Evolutionary conservation across 345 rosid species (phyloP), one percentile per base, ranked within the genome.

Genomic region (Aurinia saxatilis): DNA sequence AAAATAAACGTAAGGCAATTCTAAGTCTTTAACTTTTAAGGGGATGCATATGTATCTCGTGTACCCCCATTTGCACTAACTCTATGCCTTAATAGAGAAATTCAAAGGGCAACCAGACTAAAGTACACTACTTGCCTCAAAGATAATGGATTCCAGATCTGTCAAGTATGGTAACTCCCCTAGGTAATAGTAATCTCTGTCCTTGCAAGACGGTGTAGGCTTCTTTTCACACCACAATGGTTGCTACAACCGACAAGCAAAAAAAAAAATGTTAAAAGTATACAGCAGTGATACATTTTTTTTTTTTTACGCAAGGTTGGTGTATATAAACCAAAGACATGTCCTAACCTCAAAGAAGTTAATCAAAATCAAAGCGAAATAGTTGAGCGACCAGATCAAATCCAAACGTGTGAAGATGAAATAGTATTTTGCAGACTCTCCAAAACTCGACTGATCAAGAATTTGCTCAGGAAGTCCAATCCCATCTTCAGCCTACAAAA

Each of bases 111-210:
- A 40, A 45, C 3, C 60, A 61, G 50, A 36, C 18, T 15, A 13
- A 2, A 47, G 21, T 21, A 39, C 23, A 40, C 37, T 18, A 42
- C 54, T 63, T 78, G 76, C 99, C 99, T 90, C 99, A 66, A 27
- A 87, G n/a, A 82, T 68, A 63, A 93, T 73, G 65, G 97, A 75
- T 78, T 79, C 91, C 49, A 76, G 23, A 47, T 72, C 38, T 14
- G 85, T 87, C 74, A 93, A 78, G 81, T 87, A 93, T 0, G 97
- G 99, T 80, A 93, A 75, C 78, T 90, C 83, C 4, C 99, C 99
- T 4, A 93, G 85, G 73, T 74, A 93, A 74, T 58, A 90, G 73
- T 84, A 87, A 1, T 78, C 90, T 49, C 91, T 82, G 56, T 87
- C 88, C 33, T 62, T 66, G 75, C 99, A 93, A 55, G 91, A 66